These are phyloP conservation scores for Ophiostoma tasmaniense DNA, from an alignment of 2,329 filamentous ascomycete species.

Conservation along the genomic window DNA sequence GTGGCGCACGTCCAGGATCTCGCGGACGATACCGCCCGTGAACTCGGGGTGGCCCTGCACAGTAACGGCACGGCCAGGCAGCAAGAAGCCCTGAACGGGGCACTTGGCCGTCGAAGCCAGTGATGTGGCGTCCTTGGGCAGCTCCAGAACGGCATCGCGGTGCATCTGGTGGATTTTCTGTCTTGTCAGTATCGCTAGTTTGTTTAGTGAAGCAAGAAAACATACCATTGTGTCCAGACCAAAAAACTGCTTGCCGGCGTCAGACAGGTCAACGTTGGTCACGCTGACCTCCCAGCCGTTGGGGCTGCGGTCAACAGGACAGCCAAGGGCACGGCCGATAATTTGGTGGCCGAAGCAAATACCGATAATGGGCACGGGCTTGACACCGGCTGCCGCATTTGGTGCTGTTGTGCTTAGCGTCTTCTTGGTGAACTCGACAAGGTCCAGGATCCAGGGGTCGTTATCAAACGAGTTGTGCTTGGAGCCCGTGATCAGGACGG, in stretches of 20 bases:
- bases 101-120: constrained; percentile 61
- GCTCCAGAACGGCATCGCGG: constrained; percentile 61
- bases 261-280: constrained; percentile 56
- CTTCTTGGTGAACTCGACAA: constrained; percentile 59
- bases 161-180: constrained; percentile 77
- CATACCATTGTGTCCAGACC: constrained; percentile 29
- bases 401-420: constrained; percentile 30
- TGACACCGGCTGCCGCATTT: constrained; percentile 34
- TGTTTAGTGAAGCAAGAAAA: not conserved
- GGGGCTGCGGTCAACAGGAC: constrained; percentile 56
- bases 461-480: constrained; percentile 66
- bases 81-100: constrained; percentile 71
- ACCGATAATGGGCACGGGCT: constrained; percentile 63
- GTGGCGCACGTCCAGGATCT: constrained; percentile 58
- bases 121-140: constrained; percentile 51
- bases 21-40: constrained; percentile 58
- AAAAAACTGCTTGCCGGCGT: constrained; percentile 64
- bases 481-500: constrained; percentile 70
- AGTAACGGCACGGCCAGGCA: constrained; percentile 55
- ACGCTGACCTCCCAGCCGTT: constrained; percentile 78
- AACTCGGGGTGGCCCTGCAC: constrained; percentile 88
- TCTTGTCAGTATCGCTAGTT: constrained; percentile 26
- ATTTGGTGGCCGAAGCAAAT: constrained; percentile 89
- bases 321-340: constrained; percentile 62
- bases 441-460: constrained; percentile 64